A percentile compares a stretch with the other conserved stretches of the same genome.
Conservation (phyloP, 2,329 filamentous ascomycete genomes). For the Fusarium temperatum region DNA sequence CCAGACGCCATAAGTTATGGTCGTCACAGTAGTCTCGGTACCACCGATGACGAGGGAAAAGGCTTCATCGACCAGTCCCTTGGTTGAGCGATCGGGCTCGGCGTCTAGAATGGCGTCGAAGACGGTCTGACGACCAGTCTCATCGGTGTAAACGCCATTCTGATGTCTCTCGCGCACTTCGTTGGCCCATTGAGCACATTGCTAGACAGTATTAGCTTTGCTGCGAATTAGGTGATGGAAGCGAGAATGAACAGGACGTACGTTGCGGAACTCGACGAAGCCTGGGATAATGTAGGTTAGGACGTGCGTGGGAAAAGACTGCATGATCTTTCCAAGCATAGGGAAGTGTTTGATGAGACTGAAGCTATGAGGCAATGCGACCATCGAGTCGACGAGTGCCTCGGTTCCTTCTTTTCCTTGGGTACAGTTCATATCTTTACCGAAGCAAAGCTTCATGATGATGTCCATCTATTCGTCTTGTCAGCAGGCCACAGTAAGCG, state of each 20-base stretch:
- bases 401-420: background rate
- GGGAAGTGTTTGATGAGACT: background rate
- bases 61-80: background rate
- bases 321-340: background rate
- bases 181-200: background rate
- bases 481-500: too few relatives aligned
- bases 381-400: background rate
- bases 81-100: background rate
- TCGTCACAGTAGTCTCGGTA: background rate
- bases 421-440: background rate
- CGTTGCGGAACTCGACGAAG: background rate
- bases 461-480: background rate
- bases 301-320: background rate
- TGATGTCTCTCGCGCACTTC: background rate
- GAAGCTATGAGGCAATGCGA: background rate
- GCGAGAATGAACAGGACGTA: accelerated
- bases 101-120: background rate
- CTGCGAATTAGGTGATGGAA: too few relatives aligned
- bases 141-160: background rate
- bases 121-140: background rate
- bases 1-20: background rate
- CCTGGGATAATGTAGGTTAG: background rate
- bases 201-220: background rate
- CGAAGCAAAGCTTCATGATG: background rate
- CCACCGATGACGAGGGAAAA: background rate